Evolutionary conservation across 2,329 filamentous ascomycete species (phyloP), one percentile per base, ranked within the genome.

Genomic region (Pseudocercospora crystallina): DNA sequence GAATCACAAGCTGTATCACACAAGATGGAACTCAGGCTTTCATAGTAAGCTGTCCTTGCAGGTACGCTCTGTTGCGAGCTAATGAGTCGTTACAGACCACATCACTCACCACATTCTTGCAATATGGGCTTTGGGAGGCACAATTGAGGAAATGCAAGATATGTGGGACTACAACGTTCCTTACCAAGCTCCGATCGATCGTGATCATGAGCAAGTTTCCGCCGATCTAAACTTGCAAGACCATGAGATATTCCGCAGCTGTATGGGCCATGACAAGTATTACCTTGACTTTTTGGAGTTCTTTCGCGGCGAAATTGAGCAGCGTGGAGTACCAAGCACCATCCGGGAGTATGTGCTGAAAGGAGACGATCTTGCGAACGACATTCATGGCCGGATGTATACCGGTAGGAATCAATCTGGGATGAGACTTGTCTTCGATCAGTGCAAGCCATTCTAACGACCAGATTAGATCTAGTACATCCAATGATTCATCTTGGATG

Each of bases 91-190:
- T n/a, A n/a, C n/a, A n/a, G n/a, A 47, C 12, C 44, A 47, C 36
- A 40, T 40, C 15, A 33, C 36, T 9, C 44, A 47, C 35, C 44
- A 47, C 15, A n/a, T 47, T 14, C 44, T 47, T 13, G 44, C 44
- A 3, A 39, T 47, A 17, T 47, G 35, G 10, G 32, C 34, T 7
- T 35, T 47, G 2, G 36, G 36, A n/a, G 44, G 33, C n/a, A n/a
- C 44, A 12, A 38, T 35, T 11, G 44, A 38, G 9, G 44, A 47
- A 29, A 26, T 47, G 7, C 32, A 33, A 20, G 44, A 47, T 8
- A 47, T 47, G 44, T 47, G 44, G 44, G 35, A 47, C 15, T 47
- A 47, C 44, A 47, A 47, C 12, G 44, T 14, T n/a, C 44, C 44
- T 10, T 47, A 47, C 3, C 35, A 47, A 47, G 44, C 44, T 12